Evolutionary conservation across 768 basidiomycete species (phyloP).

Genomic region (Pulveroboletus ravenelii): DNA sequence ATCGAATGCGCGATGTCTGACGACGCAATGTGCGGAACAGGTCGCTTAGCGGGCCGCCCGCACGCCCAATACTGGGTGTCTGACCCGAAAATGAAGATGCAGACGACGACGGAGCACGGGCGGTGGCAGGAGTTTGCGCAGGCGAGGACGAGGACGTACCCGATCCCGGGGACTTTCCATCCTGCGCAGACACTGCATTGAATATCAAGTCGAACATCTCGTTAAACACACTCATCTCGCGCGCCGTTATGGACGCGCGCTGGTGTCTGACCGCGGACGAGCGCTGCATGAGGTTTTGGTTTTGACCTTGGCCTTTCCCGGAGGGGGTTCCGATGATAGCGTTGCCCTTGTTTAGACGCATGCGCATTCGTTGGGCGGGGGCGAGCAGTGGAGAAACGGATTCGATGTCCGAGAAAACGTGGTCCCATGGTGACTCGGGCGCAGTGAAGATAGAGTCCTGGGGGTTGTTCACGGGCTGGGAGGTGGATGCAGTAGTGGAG

Average conservation of each 20-base stretch:
- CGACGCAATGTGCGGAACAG: constrained; percentile 53
- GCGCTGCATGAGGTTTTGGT: constrained; percentile 8
- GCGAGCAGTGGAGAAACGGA: constrained; percentile 25
- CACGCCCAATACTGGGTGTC: constrained; percentile 15
- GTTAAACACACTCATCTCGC: constrained; percentile 62
- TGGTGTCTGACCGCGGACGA: constrained; percentile 21
- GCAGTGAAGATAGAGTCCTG: constrained; percentile 33
- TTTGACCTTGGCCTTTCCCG: neutral
- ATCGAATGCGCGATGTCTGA: constrained; percentile 45
- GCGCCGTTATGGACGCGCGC: constrained; percentile 61
- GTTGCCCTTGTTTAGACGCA: constrained; percentile 2
- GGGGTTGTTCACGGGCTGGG: neutral
- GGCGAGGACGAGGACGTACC: constrained; percentile 4
- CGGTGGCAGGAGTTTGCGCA: neutral
- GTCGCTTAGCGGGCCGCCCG: constrained; percentile 35
- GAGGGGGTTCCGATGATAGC: neutral
- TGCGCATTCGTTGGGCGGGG: constrained; percentile 9
- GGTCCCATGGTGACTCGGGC: constrained; percentile 44
- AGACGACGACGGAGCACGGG: neutral
- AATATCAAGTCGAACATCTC: constrained; percentile 75
- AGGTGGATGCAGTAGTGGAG: neutral
- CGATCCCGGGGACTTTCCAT: constrained; percentile 2
- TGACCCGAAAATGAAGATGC: constrained; percentile 1
- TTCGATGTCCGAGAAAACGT: constrained; percentile 47
- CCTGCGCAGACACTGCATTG: constrained; percentile 42